These are phyloP conservation scores for Sugiyamaella smithiae DNA, from an alignment of 805 yeast genomes.

Conservation along the genomic window DNA sequence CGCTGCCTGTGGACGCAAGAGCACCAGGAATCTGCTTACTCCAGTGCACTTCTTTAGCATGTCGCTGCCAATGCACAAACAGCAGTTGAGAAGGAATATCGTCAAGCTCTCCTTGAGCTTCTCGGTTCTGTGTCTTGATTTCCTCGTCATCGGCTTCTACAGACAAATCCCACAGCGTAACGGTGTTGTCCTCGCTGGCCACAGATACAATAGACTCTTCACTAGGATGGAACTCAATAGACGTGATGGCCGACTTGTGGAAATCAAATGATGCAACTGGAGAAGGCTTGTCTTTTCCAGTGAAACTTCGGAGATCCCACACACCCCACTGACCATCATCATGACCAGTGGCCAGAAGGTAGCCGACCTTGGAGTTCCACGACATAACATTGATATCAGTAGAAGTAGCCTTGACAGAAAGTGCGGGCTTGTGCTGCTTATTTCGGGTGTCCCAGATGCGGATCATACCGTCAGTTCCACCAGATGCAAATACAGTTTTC, in stretches of 20 bases:
- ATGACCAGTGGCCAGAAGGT: slow-evolving; percentile 90
- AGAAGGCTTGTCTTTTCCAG: slow-evolving; percentile 43
- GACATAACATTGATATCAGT: slow-evolving; percentile 92
- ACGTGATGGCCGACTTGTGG: slow-evolving; percentile 91
- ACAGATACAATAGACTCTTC: slow-evolving; percentile 97
- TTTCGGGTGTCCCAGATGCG: slow-evolving; percentile 97
- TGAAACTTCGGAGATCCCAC: slow-evolving; percentile 90
- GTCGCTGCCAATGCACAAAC: slow-evolving; percentile 97
- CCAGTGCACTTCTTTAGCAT: slow-evolving; percentile 98
- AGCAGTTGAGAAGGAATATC: slow-evolving; percentile 93
- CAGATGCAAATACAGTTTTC: slow-evolving; percentile 91
- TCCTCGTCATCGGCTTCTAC: slow-evolving; percentile 99
- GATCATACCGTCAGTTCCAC: slow-evolving; percentile 86
- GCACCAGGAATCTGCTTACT: slow-evolving; percentile 96
- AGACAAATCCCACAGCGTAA: slow-evolving; percentile 95
- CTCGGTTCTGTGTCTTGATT: slow-evolving; percentile 77
- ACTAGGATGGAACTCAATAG: slow-evolving; percentile 89
- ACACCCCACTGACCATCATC: slow-evolving; percentile 98
- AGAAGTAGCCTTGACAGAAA: slow-evolving; percentile 73
- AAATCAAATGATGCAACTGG: slow-evolving; percentile 95
- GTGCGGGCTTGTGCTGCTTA: slow-evolving; percentile 85
- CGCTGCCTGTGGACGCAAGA: slow-evolving; percentile 90
- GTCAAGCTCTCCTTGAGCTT: slow-evolving; percentile 66
- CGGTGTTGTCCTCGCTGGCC: slow-evolving; percentile 94
- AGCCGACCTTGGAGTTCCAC: slow-evolving; percentile 87